Percentiles rank a stretch among this genome's conserved stretches.
These are phyloP conservation scores for Barnettozyma sp. DNA, from an alignment of 805 yeast genomes.

Conservation along the genomic window DNA sequence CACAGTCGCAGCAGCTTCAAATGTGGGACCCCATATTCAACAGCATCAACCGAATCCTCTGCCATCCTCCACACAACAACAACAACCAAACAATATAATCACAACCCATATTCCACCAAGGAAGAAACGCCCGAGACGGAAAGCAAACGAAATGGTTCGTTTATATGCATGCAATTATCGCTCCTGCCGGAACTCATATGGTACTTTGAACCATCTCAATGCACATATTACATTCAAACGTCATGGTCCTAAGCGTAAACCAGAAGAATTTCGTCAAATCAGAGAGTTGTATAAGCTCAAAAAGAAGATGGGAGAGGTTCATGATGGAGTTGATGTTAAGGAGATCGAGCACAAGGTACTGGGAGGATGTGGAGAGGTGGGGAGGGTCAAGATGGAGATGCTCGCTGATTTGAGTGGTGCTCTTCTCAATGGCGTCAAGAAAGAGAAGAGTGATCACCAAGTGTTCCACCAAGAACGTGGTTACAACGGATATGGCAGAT, in stretches of 20 bases:
- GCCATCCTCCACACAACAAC: not conserved
- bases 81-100: not conserved
- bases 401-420: conserved; percentile 17
- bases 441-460: conserved; percentile 11
- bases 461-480: conserved; percentile 26
- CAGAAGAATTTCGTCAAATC: conserved; percentile 47
- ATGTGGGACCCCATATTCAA: no score
- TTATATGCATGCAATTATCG: conserved; percentile 42
- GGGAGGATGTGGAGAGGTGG: conserved; percentile 1
- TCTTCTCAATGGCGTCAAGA: conserved; percentile 6
- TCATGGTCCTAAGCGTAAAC: conserved; percentile 48
- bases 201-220: conserved; percentile 53
- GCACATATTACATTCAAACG: conserved; percentile 47
- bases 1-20: not conserved
- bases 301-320: conserved; percentile 25
- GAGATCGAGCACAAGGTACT: conserved; percentile 1
- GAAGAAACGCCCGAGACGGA: conserved; percentile 44
- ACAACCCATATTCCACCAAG: conserved; percentile 13
- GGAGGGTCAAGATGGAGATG: conserved; percentile 11
- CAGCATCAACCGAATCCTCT: not conserved
- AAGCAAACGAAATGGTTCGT: conserved; percentile 49
- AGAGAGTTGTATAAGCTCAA: conserved; percentile 38
- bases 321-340: not conserved
- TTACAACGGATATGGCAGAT: conserved; percentile 25
- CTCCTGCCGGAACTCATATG: conserved; percentile 48